phyloP scores from a whole-genome alignment of 176 grass and related monocot species.

The Leersia perrieri region DNA sequence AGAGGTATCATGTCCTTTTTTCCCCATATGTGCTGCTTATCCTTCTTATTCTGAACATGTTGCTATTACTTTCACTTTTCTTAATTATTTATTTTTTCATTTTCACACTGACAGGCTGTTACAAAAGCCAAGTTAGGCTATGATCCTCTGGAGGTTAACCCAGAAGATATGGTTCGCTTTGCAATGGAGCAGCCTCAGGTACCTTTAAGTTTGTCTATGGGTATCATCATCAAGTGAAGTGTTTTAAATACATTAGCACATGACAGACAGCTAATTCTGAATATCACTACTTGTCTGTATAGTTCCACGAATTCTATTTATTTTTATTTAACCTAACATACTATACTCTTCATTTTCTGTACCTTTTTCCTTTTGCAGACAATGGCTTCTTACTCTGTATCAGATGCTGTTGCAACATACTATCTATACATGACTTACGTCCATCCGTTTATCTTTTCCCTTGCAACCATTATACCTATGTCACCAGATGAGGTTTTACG shows the following conservation, averaged over 20 bases:
- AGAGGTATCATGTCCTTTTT: neutral
- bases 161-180: slow-evolving; percentile 99
- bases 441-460: slow-evolving; percentile 99
- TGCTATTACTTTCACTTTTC: neutral
- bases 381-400: slow-evolving; percentile 99
- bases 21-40: neutral
- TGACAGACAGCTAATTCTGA: slow-evolving; percentile 15
- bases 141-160: slow-evolving; percentile 91
- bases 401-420: slow-evolving; percentile 95
- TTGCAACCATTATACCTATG: slow-evolving; percentile 99
- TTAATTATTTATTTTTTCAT: slow-evolving; percentile 23
- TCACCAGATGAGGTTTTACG: slow-evolving; percentile 85
- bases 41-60: neutral
- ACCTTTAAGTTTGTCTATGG: slow-evolving; percentile 13
- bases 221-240: neutral
- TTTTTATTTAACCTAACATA: slow-evolving; percentile 17
- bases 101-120: slow-evolving; percentile 73
- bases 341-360: slow-evolving; percentile 22
- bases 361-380: slow-evolving; percentile 57
- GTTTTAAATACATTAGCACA: neutral
- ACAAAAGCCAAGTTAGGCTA: slow-evolving; percentile 99
- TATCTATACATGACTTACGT: slow-evolving; percentile 99
- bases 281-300: slow-evolving; percentile 16
- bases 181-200: slow-evolving; percentile 92
- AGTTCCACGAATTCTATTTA: neutral